Percentiles rank a stretch among this genome's conserved stretches.
These are phyloP conservation scores for Anisodus tanguticus DNA, from an alignment of 257 asterid species.

Conservation along the genomic window DNA sequence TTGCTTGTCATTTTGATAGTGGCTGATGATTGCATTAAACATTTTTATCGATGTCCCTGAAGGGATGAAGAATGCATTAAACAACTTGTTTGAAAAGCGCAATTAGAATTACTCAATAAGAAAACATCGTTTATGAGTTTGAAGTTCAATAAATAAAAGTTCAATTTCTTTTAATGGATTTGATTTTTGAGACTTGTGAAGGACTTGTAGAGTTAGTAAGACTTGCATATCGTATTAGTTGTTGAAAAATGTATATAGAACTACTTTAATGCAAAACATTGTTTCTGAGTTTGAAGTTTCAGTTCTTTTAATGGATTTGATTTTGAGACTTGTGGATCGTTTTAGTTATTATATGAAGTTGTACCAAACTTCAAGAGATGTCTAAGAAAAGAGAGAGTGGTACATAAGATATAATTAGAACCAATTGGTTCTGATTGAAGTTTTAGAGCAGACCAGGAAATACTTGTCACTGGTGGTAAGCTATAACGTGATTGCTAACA, in stretches of 20 bases:
- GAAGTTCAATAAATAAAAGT: constrained; percentile 17
- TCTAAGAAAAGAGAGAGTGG: neutral
- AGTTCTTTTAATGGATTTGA: neutral
- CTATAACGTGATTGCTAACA: neutral
- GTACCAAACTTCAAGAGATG: neutral
- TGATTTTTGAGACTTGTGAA: neutral
- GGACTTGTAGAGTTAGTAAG: neutral
- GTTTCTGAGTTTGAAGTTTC: constrained; percentile 3
- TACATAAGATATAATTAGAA: neutral
- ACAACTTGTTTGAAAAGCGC: constrained; percentile 4
- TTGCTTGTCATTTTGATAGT: neutral
- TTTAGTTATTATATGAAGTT: constrained; percentile 15
- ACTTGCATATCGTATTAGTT: neutral
- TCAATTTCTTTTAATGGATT: neutral
- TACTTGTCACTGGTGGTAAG: constrained; percentile 19
- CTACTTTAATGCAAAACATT: neutral
- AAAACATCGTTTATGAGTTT: constrained; percentile 13
- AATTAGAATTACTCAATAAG: neutral
- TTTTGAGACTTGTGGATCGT: neutral
- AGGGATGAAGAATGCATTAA: neutral
- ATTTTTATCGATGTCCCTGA: neutral
- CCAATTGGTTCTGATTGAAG: constrained; percentile 7
- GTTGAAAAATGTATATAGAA: neutral
- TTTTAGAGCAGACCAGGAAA: neutral
- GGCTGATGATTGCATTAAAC: neutral